Conservation (phyloP, 2,329 filamentous ascomycete genomes). For the Aspergillus latus region DNA sequence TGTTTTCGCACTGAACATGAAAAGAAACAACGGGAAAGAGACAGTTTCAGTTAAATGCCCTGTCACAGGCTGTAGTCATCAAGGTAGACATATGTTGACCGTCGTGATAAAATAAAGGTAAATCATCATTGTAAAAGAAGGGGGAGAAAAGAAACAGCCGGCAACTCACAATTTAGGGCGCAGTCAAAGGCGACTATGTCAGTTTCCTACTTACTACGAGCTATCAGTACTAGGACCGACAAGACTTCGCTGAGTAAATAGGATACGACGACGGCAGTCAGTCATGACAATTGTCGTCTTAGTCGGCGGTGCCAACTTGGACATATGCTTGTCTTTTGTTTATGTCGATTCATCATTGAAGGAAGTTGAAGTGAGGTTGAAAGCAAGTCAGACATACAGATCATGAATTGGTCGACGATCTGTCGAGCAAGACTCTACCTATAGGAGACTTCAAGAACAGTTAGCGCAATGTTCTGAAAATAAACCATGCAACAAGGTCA, state of each 20-base stretch:
- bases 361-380: conserved; percentile 20
- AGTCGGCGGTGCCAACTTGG: conserved; percentile 61
- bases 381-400: conserved; percentile 21
- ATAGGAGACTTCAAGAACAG: too few relatives aligned
- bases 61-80: conserved; percentile 79
- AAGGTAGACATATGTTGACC: conserved; percentile 78
- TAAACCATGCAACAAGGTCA: conserved; percentile 9
- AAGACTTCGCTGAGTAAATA: conserved; percentile 18
- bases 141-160: conserved; percentile 3
- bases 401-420: conserved; percentile 21
- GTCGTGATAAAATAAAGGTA: conserved; percentile 70
- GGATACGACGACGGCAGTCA: conserved; percentile 39
- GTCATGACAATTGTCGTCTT: conserved; percentile 56
- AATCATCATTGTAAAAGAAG: conserved; percentile 63
- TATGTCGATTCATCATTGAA: conserved; percentile 79
- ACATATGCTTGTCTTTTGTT: conserved; percentile 96
- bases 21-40: conserved; percentile 3
- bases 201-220: conserved; percentile 11
- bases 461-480: not conserved
- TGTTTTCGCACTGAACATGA: not conserved
- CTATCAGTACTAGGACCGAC: conserved; percentile 31
- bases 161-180: conserved; percentile 19
- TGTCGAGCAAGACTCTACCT: conserved; percentile 15
- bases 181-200: not conserved
- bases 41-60: conserved; percentile 51